Evolutionary conservation across 352 stramenopile genomes (phyloP), one percentile per base, ranked within the genome.

Genomic region (Phytophthora rubi): DNA sequence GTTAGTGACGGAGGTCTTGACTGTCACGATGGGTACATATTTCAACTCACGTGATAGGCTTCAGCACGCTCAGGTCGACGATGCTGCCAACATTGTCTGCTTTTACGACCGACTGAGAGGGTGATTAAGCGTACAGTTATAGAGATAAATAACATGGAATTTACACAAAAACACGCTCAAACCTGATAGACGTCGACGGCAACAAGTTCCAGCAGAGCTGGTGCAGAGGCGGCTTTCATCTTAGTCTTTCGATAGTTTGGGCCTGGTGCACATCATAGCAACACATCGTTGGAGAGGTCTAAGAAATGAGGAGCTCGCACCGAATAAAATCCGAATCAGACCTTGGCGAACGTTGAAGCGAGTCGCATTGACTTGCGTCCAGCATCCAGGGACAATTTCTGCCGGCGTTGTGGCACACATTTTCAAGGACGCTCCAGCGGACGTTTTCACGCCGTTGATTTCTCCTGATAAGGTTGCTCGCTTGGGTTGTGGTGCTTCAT

Each of bases 311-410:
- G 9, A 45, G 13, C 37, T 18, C 37, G 37, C 13, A 45, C 33
- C 33, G 33, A 39, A 26, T 26, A 39, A 39, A 39, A 10, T 39
- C 33, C 33, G 13, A 10, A 0, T 13, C 44, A 23, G 59, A 85
- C 87, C 87, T 82, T 92, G 83, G 2, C 87, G 83, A n/a, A 95
- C 85, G n/a, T 93, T 89, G 51, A 93, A 95, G 4, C 84, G 81
- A 16, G 82, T 90, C 4, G 82, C 85, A 26, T 79, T 74, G 16
- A 95, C 78, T 28, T 91, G 81, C 4, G 82, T 75, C 87, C 87
- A 95, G 62, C 78, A 90, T 0, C 82, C 83, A 33, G 60, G 28
- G 10, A 82, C 68, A 21, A 69, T 80, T 28, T 80, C 75, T 1
- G 64, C 63, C 18, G 76, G 66, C 3, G 73, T 65, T 18, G 82